A percentile compares a stretch with the other conserved stretches of the same genome.
These are phyloP conservation scores for Gentiana straminea DNA, from an alignment of 257 asterid species.

Conservation along the genomic window DNA sequence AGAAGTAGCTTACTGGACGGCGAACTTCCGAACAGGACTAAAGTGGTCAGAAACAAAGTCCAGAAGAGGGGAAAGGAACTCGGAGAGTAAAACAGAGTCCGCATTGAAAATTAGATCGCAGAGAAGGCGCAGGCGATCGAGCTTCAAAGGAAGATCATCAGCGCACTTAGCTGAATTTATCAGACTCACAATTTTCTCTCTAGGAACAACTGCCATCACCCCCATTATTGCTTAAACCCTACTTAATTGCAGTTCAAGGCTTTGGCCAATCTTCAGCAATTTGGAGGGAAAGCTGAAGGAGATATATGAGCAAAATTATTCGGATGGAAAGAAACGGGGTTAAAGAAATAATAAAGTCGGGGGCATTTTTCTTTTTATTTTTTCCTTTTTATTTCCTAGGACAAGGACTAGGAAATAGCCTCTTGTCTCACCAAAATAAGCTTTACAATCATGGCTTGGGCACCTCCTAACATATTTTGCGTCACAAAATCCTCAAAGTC, in stretches of 20 bases:
- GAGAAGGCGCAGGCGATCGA: constrained; percentile 51
- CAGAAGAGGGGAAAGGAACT: constrained; percentile 44
- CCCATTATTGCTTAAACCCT: constrained; percentile 38
- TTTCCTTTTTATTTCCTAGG: too few species aligned
- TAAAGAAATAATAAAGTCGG: too few species aligned
- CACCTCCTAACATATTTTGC: background rate
- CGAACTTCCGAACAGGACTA: constrained; percentile 70
- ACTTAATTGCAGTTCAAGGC: background rate
- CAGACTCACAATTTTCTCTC: constrained; percentile 41
- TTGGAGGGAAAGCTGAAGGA: too few species aligned
- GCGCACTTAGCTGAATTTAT: constrained; percentile 41
- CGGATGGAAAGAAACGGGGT: too few species aligned
- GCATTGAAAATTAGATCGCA: constrained; percentile 45
- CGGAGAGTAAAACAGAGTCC: constrained; percentile 34
- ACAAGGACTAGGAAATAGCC: background rate
- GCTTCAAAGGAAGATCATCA: constrained; percentile 43
- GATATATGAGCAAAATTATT: too few species aligned
- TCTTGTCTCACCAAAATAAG: too few species aligned
- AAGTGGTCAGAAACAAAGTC: constrained; percentile 54
- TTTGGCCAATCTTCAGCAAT: too few species aligned
- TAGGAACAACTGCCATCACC: constrained; percentile 34
- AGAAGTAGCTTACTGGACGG: constrained; percentile 50
- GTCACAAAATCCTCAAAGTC: constrained; percentile 2
- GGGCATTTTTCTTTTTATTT: too few species aligned
- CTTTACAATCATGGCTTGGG: background rate